Evolutionary conservation across 2,329 filamentous ascomycete genomes (phyloP), one percentile per base, ranked within the genome.

Genomic region (Basipetospora sp.): DNA sequence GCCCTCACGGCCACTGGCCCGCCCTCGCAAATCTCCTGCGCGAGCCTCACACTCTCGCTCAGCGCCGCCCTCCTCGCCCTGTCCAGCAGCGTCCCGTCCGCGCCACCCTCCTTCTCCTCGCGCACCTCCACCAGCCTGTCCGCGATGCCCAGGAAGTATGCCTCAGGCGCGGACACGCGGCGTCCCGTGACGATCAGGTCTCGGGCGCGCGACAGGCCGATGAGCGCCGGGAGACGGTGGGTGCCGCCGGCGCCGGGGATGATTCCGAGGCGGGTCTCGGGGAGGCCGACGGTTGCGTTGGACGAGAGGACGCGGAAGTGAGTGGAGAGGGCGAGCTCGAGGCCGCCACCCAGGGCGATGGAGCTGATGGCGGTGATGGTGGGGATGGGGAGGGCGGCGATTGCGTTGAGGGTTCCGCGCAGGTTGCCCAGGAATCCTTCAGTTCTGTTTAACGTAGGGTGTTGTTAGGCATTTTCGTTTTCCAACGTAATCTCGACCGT

Each of bases 191-290:
- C 65, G 36, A 96, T 80, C 49, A 96, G 63, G 56, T 98, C 88
- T 36, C 87, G 71, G n/a, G 90, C 90, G 39, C 86, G 76, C 18
- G 70, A 66, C 17, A 80, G 62, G 4, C 90, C 90, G 45, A 98
- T 79, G 15, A 98, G 60, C 8, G 69, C 71, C 2, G 86, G 85
- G 1, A 98, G 74, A 8, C 90, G 78, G 57, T 85, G 84, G 1
- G 88, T 96, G 42, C 88, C 90, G 31, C 90, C 90, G 2, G 88
- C 90, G 42, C 90, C 90, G 3, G 90, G 90, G 45, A 98, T 81
- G 54, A 98, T 98, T 40, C 81, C 90, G 3, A 98, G 71, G 3
- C 87, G 71, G 2, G 90, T 96, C 57, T 98, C 90, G 1, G 90
- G 90, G 4, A 96, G 73, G 0, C 77, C 87, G 39, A 98, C 75